Evolutionary conservation across 2,329 filamentous ascomycete genomes (phyloP).

Genomic region (Diaporthe sp.): DNA sequence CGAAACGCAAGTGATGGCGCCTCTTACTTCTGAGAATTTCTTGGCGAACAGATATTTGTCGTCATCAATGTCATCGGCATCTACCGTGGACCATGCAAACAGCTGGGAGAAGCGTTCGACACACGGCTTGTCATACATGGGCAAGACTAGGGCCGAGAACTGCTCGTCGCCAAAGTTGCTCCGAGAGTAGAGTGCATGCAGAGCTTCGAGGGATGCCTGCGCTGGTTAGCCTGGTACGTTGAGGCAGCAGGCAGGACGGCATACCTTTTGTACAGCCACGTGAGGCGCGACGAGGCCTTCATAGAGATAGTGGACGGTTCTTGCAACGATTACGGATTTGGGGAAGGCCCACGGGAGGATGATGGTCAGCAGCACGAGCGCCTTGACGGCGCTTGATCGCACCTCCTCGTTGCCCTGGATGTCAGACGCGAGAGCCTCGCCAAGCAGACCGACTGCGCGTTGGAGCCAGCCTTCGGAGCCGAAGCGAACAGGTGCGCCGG

Average conservation of each 20-base stretch:
- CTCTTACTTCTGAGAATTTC: constrained; percentile 87
- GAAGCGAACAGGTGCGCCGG: constrained; percentile 77
- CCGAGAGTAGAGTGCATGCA: constrained; percentile 86
- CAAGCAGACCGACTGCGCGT: constrained; percentile 81
- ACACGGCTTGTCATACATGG: constrained; percentile 81
- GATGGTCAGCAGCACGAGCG: constrained; percentile 82
- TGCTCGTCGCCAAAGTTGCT: constrained; percentile 82
- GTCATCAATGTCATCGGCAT: constrained; percentile 87
- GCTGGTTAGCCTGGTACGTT: constrained; percentile 44
- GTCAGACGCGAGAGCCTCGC: constrained; percentile 78
- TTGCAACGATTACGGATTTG: constrained; percentile 80
- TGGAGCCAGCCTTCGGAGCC: constrained; percentile 90
- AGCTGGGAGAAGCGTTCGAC: constrained; percentile 80
- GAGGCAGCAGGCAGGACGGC: constrained; percentile 43
- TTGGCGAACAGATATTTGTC: constrained; percentile 93
- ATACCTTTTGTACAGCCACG: constrained; percentile 81
- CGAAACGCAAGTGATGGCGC: neutral
- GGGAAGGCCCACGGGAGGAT: constrained; percentile 90
- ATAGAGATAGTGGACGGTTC: constrained; percentile 79
- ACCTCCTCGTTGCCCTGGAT: constrained; percentile 76
- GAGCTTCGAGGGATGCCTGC: constrained; percentile 83
- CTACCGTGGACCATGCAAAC: constrained; percentile 84
- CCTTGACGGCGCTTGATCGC: constrained; percentile 80
- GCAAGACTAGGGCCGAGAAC: constrained; percentile 81
- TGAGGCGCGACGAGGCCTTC: constrained; percentile 78